Evolutionary conservation across 2,329 filamentous ascomycete genomes (phyloP).

Genomic region (Eutypella sp.): DNA sequence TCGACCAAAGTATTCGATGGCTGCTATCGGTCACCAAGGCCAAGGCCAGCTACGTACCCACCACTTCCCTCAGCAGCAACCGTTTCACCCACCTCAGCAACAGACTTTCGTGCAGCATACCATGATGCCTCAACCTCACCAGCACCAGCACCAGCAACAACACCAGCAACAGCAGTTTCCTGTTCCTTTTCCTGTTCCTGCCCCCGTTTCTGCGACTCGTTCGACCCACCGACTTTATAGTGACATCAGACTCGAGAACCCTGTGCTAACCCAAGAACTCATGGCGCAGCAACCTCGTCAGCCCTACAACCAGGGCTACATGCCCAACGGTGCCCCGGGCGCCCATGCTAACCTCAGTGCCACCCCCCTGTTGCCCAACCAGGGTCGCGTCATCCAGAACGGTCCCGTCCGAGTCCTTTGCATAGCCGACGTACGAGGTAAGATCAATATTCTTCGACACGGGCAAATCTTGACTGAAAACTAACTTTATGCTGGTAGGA

Average conservation of each 20-base stretch:
- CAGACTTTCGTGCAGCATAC: not conserved
- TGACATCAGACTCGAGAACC: slow-evolving; percentile 12
- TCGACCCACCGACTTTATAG: slow-evolving; percentile 1
- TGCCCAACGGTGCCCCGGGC: slow-evolving; percentile 56
- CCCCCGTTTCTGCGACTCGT: not conserved
- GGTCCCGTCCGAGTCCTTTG: slow-evolving; percentile 64
- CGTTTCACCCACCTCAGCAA: not conserved
- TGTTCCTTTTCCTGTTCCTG: too few species aligned
- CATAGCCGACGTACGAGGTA: slow-evolving; percentile 69
- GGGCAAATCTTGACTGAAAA: slow-evolving; percentile 5
- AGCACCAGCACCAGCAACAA: too few species aligned
- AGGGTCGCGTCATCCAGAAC: slow-evolving; percentile 61
- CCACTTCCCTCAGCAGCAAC: not conserved
- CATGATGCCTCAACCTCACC: not conserved
- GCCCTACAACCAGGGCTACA: slow-evolving; percentile 48
- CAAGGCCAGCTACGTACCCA: not conserved
- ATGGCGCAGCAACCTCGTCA: slow-evolving; percentile 31
- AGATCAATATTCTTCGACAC: slow-evolving; percentile 14
- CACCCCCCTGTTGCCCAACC: slow-evolving; percentile 61
- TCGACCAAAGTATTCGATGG: not conserved
- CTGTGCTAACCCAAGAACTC: slow-evolving; percentile 10
- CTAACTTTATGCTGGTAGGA: slow-evolving; percentile 49
- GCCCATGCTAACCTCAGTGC: slow-evolving; percentile 42
- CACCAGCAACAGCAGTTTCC: too few species aligned
- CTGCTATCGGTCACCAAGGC: not conserved